Evolutionary conservation across 2,329 filamentous ascomycete genomes (phyloP).

Genomic region (Arthrinium phaeospermum): DNA sequence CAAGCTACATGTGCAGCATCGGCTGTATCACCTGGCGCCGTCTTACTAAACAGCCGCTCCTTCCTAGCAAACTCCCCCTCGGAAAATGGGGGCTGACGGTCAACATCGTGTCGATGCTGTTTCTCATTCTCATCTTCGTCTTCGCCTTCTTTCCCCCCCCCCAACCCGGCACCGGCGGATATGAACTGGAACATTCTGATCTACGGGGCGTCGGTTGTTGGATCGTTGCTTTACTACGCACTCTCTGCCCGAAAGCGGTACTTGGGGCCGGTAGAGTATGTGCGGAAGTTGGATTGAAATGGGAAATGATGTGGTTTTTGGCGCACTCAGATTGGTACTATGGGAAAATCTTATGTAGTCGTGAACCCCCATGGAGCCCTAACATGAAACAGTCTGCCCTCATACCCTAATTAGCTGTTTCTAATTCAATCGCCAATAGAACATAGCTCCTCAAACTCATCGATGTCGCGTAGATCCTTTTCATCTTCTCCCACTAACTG

Average conservation of each 20-base stretch:
- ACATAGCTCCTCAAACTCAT: neutral
- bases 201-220: neutral
- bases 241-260: neutral
- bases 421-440: too few relatives aligned
- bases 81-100: slow-evolving; percentile 48
- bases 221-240: neutral
- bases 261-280: slow-evolving; percentile 16
- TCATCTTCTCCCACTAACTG: neutral
- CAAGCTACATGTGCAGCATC: slow-evolving; percentile 42
- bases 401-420: too few relatives aligned
- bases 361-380: too few relatives aligned
- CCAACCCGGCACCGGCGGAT: neutral
- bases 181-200: slow-evolving; percentile 19
- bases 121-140: slow-evolving; percentile 56
- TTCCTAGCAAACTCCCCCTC: slow-evolving; percentile 46
- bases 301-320: too few relatives aligned
- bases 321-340: too few relatives aligned
- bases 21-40: slow-evolving; percentile 42
- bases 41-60: slow-evolving; percentile 39
- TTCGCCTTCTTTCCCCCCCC: slow-evolving; percentile 60
- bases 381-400: too few relatives aligned
- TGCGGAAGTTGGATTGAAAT: neutral
- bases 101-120: slow-evolving; percentile 56
- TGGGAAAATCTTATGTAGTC: too few relatives aligned
- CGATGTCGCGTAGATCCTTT: neutral